Base-by-base conservation (phyloP, 352 stramenopile genomes). In the Pythium coloratum region DNA sequence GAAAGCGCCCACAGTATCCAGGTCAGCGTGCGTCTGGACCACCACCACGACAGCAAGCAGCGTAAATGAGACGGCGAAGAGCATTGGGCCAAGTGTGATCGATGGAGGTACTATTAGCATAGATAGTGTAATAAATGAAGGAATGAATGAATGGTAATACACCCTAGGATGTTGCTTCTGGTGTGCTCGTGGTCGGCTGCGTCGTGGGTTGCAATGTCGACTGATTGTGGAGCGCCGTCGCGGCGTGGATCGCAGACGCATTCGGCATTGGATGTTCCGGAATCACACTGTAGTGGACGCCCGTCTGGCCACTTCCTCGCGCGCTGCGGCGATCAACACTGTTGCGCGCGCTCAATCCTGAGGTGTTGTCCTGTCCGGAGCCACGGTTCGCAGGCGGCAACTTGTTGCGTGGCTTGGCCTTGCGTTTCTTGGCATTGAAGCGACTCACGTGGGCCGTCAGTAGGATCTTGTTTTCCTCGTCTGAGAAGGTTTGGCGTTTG, bases 11-110 rank as follows among this genome's bases (percentile, higher is more conserved):
- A 56, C 32, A 63, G 66, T 30, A 76, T 88, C 57, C 67, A 81
- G 16, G 76, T 90, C 50, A 64, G 75, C 62, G 81, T 88, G 58
- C 76, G 73, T 2, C n/a, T 66, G 4, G 53, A 62, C 30, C 16
- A 33, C 40, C 40, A 26, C 40, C 40, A 49, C 40, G 40, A 49
- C 16, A 16, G 16, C 18, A 49, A 49, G 18, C 40, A 24, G 40
- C 40, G 40, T 49, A 49, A 49, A 49, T 49, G 40, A 49, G 34
- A 40, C 34, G 20, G 20, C 20, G 20, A 24, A 24, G 20, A 24
- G 20, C 20, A 24, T 24, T 24, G 20, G 20, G 20, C 20, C 20
- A 3, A 10, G 7, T 16, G 36, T 44, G 12, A 16, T 44, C 7
- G 7, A 18, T 44, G 8, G 16, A 44, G 36, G 16, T 44, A 38